Evolutionary conservation across 345 rosid species (phyloP).

Genomic region (Melaleuca alternifolia): DNA sequence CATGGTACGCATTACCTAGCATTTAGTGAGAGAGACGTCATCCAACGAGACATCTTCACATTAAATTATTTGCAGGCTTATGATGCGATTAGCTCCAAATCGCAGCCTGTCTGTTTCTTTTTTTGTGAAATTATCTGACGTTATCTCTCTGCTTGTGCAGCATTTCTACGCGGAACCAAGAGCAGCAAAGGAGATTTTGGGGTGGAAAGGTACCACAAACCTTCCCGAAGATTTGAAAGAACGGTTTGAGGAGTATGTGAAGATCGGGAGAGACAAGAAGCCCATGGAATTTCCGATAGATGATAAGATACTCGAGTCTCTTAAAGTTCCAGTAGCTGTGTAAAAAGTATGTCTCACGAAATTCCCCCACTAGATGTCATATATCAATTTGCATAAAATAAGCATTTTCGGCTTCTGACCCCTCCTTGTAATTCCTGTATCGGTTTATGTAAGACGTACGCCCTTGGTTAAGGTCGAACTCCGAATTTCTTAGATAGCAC

Average conservation of each 20-base stretch:
- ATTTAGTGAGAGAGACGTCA: not conserved
- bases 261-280: conserved; percentile 82
- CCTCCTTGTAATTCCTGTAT: not conserved
- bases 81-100: not conserved
- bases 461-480: not conserved
- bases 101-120: not conserved
- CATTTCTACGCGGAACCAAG: conserved; percentile 94
- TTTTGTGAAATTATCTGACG: not conserved
- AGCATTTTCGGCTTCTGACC: not conserved
- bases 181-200: conserved; percentile 82
- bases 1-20: not conserved
- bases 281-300: conserved; percentile 64
- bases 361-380: not conserved
- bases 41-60: not conserved
- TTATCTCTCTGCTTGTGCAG: conserved; percentile 27
- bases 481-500: not conserved
- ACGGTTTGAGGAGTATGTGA: conserved; percentile 60
- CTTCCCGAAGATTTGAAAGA: conserved; percentile 85
- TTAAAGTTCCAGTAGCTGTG: conserved; percentile 58
- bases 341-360: conserved; percentile 5
- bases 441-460: not conserved
- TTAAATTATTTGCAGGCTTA: not conserved
- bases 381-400: not conserved
- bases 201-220: conserved; percentile 61
- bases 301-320: conserved; percentile 69